Percentiles rank a stretch among this genome's conserved stretches.
phyloP scores from a whole-genome alignment of 345 rosid species.

The Eucalyptus marginata region DNA sequence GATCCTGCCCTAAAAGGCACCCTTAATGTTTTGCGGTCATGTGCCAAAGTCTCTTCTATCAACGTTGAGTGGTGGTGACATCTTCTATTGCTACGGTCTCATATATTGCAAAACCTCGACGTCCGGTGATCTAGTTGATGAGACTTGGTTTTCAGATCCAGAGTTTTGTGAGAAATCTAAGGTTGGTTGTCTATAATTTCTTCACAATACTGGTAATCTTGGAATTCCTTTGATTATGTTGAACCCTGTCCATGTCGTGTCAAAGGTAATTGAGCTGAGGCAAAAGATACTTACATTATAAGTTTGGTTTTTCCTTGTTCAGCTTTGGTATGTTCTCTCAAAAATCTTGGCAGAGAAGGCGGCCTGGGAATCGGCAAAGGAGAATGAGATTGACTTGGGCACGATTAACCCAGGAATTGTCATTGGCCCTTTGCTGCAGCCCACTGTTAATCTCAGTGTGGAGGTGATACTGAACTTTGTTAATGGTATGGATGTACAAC shows the following conservation, averaged over 20 bases:
- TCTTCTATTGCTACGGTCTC: slow-evolving; percentile 14
- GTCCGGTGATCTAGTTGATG: slow-evolving; percentile 10
- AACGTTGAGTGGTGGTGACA: slow-evolving; percentile 23
- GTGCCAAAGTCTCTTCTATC: slow-evolving; percentile 11
- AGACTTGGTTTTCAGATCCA: slow-evolving; percentile 14
- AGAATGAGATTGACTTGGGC: neutral
- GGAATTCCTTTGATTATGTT: no score
- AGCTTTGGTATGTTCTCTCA: slow-evolving; percentile 3
- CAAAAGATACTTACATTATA: neutral
- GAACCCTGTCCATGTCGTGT: no score
- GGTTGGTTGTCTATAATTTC: neutral
- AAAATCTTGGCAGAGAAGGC: slow-evolving; percentile 1
- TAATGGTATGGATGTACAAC: neutral
- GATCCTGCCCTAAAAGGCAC: slow-evolving; percentile 35
- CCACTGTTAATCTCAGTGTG: neutral
- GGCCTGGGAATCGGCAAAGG: neutral
- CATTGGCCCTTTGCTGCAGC: slow-evolving; percentile 2
- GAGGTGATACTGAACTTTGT: neutral
- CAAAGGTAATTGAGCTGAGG: no score
- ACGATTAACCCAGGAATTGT: neutral
- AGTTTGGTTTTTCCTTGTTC: neutral
- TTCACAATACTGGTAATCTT: neutral
- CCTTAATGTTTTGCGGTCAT: slow-evolving; percentile 15
- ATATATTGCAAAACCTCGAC: neutral
- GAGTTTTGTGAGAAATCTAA: neutral